Percentiles rank a stretch among this genome's conserved stretches.
phyloP scores from a whole-genome alignment of 352 stramenopile genomes.

The Phytophthora lateralis region DNA sequence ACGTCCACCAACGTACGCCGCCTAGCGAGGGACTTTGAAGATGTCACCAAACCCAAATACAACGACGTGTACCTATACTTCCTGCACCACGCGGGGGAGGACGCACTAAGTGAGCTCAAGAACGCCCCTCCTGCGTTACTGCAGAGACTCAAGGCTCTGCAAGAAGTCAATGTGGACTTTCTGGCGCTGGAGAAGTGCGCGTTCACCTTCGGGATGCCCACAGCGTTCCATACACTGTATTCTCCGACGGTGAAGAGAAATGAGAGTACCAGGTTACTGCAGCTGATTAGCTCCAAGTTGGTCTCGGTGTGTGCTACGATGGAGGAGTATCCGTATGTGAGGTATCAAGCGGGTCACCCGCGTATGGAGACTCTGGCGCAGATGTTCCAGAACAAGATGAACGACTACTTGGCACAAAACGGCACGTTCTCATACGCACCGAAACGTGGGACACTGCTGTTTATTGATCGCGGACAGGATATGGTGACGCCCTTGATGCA shows the following conservation, averaged over 20 bases:
- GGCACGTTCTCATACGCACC: slow-evolving; percentile 89
- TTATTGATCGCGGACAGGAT: slow-evolving; percentile 95
- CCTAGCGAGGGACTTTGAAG: slow-evolving; percentile 87
- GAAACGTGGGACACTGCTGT: slow-evolving; percentile 92
- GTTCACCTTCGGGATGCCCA: slow-evolving; percentile 94
- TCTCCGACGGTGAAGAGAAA: slow-evolving; percentile 58
- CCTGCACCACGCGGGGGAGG: slow-evolving; percentile 81
- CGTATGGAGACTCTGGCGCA: slow-evolving; percentile 90
- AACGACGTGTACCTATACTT: slow-evolving; percentile 95
- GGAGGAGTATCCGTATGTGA: slow-evolving; percentile 97
- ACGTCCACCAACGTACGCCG: slow-evolving; percentile 83
- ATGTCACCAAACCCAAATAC: slow-evolving; percentile 91
- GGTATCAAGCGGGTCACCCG: slow-evolving; percentile 85
- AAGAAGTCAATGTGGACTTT: slow-evolving; percentile 98
- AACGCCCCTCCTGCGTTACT: slow-evolving; percentile 75
- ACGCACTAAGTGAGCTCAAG: slow-evolving; percentile 88
- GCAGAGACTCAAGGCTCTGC: slow-evolving; percentile 81
- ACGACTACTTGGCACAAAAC: slow-evolving; percentile 94
- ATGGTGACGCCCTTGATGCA: slow-evolving; percentile 96
- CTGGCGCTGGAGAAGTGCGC: slow-evolving; percentile 93
- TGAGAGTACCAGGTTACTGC: slow-evolving; percentile 46
- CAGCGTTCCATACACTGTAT: slow-evolving; percentile 81
- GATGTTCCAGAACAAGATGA: slow-evolving; percentile 95
- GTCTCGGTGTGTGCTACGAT: slow-evolving; percentile 97
- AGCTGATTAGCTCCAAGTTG: slow-evolving; percentile 89